Base-by-base conservation (phyloP, 2,329 filamentous ascomycete genomes). In the Aspergillus aculeatus region DNA sequence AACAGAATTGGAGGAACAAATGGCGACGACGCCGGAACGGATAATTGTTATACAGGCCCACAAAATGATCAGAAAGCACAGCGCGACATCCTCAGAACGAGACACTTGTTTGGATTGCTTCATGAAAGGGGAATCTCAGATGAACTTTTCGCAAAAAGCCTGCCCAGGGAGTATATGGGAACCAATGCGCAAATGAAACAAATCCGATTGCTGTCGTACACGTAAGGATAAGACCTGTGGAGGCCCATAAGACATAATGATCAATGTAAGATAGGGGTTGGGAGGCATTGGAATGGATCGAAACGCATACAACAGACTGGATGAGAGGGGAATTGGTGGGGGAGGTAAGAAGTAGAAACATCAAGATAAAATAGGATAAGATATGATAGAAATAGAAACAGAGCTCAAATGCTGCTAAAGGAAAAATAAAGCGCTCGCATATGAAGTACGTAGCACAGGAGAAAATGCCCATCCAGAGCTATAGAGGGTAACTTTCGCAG, bases 81-180 rank as follows among this genome's bases (percentile, higher is more conserved):
- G 67, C 67, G 66, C 63, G 69, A 69, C 67, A 71, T 69, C 67
- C 71, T 72, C 66, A 68, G 67, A 68, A 64, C 66, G 52, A 66
- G 72, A 73, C 54, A 72, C 75, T 74, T 72, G 69, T 74, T 74
- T 73, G 71, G 68, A 69, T 72, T 72, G 72, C 67, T 73, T 69
- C 68, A 65, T 72, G 68, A 66, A 59, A 69, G 65, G 68, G 62
- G 65, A 64, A 66, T 61, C 64, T 65, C 62, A 71, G 68, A 69
- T 66, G 67, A 68, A 78, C 72, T 78, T 78, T 78, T 78, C 73
- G 74, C 75, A 77, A 68, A 77, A 72, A 72, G 75, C 75, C 75
- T 76, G 73, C 75, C 76, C 75, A 76, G 70, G 70, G 69, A 70
- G 68, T 71, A 75, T 67, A 68, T 64, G 66, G 61, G 68, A 69